phyloP scores from a whole-genome alignment of 2,329 filamentous ascomycete genomes.

The Aureobasidium sp. region DNA sequence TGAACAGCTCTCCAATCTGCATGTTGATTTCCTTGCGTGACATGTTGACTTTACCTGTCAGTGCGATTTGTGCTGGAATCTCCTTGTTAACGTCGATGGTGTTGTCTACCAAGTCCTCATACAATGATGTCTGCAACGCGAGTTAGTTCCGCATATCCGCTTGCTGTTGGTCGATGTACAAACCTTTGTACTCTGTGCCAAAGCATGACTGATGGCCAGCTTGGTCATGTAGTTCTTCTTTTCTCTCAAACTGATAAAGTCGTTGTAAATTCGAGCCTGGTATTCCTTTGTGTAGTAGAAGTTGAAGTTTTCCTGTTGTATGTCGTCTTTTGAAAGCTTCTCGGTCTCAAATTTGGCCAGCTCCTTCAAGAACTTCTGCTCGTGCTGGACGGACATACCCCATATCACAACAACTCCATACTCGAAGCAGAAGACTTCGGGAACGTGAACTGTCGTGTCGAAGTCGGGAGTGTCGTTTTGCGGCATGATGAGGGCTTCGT shows the following conservation, averaged over 20 bases:
- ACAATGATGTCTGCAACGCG: constrained; percentile 67
- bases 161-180: neutral
- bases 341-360: constrained; percentile 90
- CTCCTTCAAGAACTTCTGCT: constrained; percentile 85
- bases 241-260: constrained; percentile 91
- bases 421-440: constrained; percentile 92
- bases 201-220: constrained; percentile 87
- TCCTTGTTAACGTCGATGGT: constrained; percentile 92
- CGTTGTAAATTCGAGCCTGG: constrained; percentile 97
- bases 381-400: constrained; percentile 90
- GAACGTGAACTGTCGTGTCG: constrained; percentile 80
- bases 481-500: constrained; percentile 24
- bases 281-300: constrained; percentile 99
- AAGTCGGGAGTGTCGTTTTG: constrained; percentile 54
- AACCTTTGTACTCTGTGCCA: constrained; percentile 92
- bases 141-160: constrained; percentile 11
- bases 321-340: constrained; percentile 77
- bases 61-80: constrained; percentile 83
- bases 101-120: constrained; percentile 88
- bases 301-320: constrained; percentile 96
- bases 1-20: constrained; percentile 98
- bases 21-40: constrained; percentile 92
- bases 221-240: constrained; percentile 98
- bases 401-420: constrained; percentile 97
- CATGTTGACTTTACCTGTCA: constrained; percentile 85